Percentiles rank a stretch among this genome's conserved stretches.
phyloP scores from a whole-genome alignment of 2,329 filamentous ascomycete genomes.

The Fusarium duplospermum region DNA sequence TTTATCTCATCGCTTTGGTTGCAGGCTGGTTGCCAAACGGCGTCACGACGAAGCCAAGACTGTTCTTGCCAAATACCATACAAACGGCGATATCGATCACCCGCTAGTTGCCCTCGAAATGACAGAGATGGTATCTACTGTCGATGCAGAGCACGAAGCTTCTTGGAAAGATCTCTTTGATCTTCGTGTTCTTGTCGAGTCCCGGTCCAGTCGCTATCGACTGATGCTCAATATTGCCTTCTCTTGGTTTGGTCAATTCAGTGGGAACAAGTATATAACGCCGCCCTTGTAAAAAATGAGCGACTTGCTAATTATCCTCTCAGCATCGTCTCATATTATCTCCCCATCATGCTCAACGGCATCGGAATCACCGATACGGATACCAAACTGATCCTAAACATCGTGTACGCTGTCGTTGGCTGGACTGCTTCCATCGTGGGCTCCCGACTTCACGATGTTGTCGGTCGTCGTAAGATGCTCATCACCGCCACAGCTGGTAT shows the following conservation, averaged over 20 bases:
- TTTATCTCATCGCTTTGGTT: background rate
- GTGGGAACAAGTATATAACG: constrained; percentile 47
- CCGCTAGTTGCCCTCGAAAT: constrained; percentile 54
- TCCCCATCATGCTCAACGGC: constrained; percentile 51
- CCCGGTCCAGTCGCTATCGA: constrained; percentile 50
- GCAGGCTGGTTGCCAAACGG: constrained; percentile 17
- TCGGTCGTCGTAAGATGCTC: constrained; percentile 56
- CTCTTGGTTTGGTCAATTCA: constrained; percentile 56
- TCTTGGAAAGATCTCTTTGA: constrained; percentile 53
- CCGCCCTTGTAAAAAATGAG: background rate
- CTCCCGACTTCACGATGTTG: constrained; percentile 53
- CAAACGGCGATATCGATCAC: constrained; percentile 64
- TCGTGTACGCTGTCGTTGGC: constrained; percentile 52
- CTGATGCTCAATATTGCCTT: constrained; percentile 54
- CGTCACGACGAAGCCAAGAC: constrained; percentile 8
- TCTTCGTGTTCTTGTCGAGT: constrained; percentile 50
- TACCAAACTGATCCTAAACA: constrained; percentile 53
- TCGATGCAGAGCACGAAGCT: constrained; percentile 41
- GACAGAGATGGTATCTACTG: constrained; percentile 48
- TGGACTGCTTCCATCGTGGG: constrained; percentile 50
- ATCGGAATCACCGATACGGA: constrained; percentile 52
- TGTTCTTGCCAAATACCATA: constrained; percentile 57
- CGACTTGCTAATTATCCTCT: background rate
- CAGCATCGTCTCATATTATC: constrained; percentile 44
- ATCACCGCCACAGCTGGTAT: constrained; percentile 52